Percentiles rank a stretch among this genome's conserved stretches.
These are phyloP conservation scores for Xanthoconium purpureum DNA, from an alignment of 768 basidiomycete genomes.

Conservation along the genomic window DNA sequence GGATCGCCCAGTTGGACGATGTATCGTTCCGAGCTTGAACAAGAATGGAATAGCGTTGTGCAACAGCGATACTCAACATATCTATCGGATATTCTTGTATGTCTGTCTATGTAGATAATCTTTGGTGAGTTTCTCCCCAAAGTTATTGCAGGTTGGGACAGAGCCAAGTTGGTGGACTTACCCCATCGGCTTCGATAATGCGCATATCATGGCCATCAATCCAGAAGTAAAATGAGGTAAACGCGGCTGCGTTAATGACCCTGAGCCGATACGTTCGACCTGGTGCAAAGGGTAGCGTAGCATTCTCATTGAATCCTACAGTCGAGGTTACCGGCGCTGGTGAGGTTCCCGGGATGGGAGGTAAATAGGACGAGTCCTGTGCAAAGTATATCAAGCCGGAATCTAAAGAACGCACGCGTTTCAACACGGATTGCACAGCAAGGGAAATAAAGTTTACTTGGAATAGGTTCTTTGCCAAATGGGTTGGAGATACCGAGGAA, in stretches of 20 bases:
- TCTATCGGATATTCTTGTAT: conserved; percentile 70
- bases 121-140: background rate
- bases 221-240: conserved; percentile 79
- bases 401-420: conserved; percentile 40
- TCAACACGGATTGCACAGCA: background rate
- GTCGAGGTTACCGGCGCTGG: conserved; percentile 47
- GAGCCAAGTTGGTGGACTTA: conserved; percentile 34
- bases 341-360: conserved; percentile 49
- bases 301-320: conserved; percentile 85
- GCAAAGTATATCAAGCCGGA: conserved; percentile 82
- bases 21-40: conserved; percentile 90
- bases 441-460: conserved; percentile 44
- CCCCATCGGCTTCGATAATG: conserved; percentile 82
- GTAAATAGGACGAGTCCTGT: conserved; percentile 68
- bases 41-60: conserved; percentile 91
- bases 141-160: background rate
- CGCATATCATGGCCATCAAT: conserved; percentile 86
- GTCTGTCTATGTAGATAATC: conserved; percentile 55
- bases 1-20: conserved; percentile 80
- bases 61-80: conserved; percentile 71
- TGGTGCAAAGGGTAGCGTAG: conserved; percentile 73
- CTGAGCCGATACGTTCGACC: conserved; percentile 91
- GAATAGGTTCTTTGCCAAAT: conserved; percentile 83
- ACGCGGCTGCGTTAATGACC: conserved; percentile 78
- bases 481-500: conserved; percentile 78